phyloP scores from a whole-genome alignment of 2,329 filamentous ascomycete species.

The Pseudophaeomoniella oleicola region DNA sequence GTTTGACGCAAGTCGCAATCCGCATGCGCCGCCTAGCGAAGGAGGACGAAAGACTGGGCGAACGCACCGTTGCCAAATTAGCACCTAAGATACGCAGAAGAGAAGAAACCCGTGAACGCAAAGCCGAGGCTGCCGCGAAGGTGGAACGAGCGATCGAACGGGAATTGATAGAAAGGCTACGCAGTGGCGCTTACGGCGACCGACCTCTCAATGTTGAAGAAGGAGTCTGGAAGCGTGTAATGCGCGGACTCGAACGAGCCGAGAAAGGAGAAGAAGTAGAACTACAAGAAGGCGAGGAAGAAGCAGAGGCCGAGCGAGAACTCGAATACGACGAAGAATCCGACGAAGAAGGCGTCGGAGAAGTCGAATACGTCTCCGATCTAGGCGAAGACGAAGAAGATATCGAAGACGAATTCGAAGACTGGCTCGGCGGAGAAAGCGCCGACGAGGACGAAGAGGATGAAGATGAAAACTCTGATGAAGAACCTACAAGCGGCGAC shows the following conservation, averaged over 20 bases:
- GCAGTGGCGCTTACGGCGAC: constrained; percentile 88
- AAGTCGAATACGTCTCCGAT: constrained; percentile 88
- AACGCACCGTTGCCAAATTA: constrained; percentile 74
- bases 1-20: constrained; percentile 83
- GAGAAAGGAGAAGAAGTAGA: constrained; percentile 76
- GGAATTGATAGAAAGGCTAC: constrained; percentile 78
- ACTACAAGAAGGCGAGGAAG: constrained; percentile 56
- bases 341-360: constrained; percentile 46
- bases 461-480: constrained; percentile 43
- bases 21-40: constrained; percentile 61
- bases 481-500: constrained; percentile 42
- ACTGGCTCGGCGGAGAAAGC: constrained; percentile 72
- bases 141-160: constrained; percentile 91
- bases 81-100: constrained; percentile 76
- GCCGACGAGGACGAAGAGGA: constrained; percentile 31
- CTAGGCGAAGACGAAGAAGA: constrained; percentile 73
- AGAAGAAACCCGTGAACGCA: constrained; percentile 61
- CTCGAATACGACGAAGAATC: constrained; percentile 26
- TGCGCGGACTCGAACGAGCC: constrained; percentile 74
- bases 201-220: constrained; percentile 91
- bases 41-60: constrained; percentile 79
- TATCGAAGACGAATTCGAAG: constrained; percentile 60
- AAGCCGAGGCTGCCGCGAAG: constrained; percentile 73
- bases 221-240: constrained; percentile 91
- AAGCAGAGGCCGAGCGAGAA: constrained; percentile 50